A percentile compares a stretch with the other conserved stretches of the same genome.
These are phyloP conservation scores for Solanum virginianum DNA, from an alignment of 257 asterid genomes.

Conservation along the genomic window DNA sequence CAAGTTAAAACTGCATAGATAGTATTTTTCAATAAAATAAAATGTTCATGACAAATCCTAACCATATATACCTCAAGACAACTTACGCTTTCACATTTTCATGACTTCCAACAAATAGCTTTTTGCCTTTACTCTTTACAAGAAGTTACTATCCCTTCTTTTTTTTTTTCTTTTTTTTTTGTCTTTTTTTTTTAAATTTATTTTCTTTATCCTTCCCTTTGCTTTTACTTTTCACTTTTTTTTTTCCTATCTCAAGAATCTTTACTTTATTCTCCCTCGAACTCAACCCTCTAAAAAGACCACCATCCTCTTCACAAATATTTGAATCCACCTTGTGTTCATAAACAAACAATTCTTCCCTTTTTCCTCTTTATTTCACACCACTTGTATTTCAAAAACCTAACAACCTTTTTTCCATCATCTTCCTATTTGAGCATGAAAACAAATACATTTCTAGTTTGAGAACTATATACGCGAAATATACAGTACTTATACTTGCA, in stretches of 20 bases:
- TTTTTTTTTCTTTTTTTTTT: constrained; percentile 9
- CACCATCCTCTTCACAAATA: constrained; percentile 3
- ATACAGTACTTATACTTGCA: background rate
- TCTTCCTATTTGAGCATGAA: background rate
- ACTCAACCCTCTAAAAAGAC: constrained; percentile 35
- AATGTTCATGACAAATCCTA: background rate
- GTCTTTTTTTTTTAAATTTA: background rate
- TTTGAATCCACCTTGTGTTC: constrained; percentile 38
- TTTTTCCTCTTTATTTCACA: constrained; percentile 13
- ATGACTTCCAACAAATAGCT: constrained; percentile 21
- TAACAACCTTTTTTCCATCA: background rate
- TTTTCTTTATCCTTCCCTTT: background rate
- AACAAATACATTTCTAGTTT: background rate
- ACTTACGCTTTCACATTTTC: background rate
- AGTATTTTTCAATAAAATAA: background rate
- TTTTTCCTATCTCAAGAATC: constrained; percentile 33
- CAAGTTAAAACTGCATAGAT: background rate
- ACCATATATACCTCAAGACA: background rate
- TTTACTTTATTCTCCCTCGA: constrained; percentile 60
- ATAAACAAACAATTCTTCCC: constrained; percentile 37
- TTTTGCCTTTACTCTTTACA: constrained; percentile 65
- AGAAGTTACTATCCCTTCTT: constrained; percentile 58
- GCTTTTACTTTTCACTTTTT: constrained; percentile 9
- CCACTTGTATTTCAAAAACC: constrained; percentile 21
- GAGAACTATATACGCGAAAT: background rate